Base-by-base conservation (phyloP, 371 early-diverging fungal species). In the Choanephora cucurbitarum region DNA sequence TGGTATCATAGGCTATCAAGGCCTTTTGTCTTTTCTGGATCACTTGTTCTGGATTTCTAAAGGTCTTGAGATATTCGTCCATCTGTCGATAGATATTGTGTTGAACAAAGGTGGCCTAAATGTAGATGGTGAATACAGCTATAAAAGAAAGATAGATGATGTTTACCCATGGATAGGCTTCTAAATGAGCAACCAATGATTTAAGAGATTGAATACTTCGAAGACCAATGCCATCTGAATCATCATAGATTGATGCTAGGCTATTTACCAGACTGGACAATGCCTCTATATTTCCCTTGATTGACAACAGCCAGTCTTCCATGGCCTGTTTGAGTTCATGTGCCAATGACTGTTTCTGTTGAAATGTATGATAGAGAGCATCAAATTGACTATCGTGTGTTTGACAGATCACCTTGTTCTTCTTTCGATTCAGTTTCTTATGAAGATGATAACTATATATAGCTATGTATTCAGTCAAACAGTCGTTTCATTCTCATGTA, bases 361-460 rank as follows among this genome's bases (percentile, higher is more conserved):
- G 83, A 62, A 90, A 87, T 53, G 77, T 77, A 46, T 77, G 72
- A 37, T 82, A 52, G 5, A 88, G 67, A 6, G 80, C 79, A 32
- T 89, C 87, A 58, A 79, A 82, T 18, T 75, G 61, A 14, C 70
- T 62, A 64, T 86, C 83, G 32, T 84, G 83, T 3, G 84, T 87
- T 17, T 61, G 67, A 55, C 62, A 74, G 55, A 17, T 54, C 66
- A 48, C 70, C 74, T 49, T 85, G 84, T 14, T 86, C 53, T 59
- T 80, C 21, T 84, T 81, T 23, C 91, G 70, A 7, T 83, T 77
- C 24, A 88, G 60, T 55, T 85, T 89, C 60, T 92, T 92, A 66
- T 82, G 86, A 67, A 92, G 80, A 11, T 88, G 89, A 49, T 88
- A 88, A 4, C 88, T 88, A 61, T 17, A 11, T 33, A n/a, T n/a